Base-by-base conservation (phyloP, 345 rosid genomes). In the Murraya koenigii region DNA sequence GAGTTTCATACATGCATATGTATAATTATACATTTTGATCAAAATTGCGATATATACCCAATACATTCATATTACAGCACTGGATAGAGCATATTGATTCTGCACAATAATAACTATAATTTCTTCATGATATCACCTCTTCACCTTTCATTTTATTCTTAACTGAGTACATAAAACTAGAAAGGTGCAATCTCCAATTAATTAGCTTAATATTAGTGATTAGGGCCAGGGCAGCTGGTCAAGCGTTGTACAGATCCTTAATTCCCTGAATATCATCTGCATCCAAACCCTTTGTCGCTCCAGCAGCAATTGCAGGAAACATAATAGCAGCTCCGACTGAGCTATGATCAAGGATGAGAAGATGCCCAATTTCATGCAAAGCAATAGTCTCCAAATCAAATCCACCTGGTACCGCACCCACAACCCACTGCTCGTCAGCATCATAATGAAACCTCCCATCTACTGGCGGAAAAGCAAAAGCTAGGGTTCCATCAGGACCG, bases 281-380 rank as follows among this genome's bases (percentile, higher is more conserved):
- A 8, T 66, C 13, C 74, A 83, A 72, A 41, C 80, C 84, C 76
- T 83, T 81, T 19, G 47, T 71, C 2, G 11, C n/a, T 41, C 91
- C 86, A 0, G 7, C 0, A 23, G 44, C 0, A n/a, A 86, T n/a
- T 0, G 30, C 0, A 9, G 87, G 32, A 38, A 4, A 85, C 92
- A 85, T 86, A 66, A 85, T 77, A 20, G 90, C 86, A 0, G 6
- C 69, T 8, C 49, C 23, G 6, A 68, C 76, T 2, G 70, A 32
- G 35, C 87, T 85, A 72, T 88, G 92, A 0, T 4, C 58, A 3
- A 86, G 84, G 9, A 88, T 88, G 1, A 86, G 85, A 19, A 80
- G 79, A 72, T 88, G 92, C 0, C 88, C 88, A 1, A 85, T 83
- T 69, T 88, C 91, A 62, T 86, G 88, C 68, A 85, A 25, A 0